Conservation (phyloP, 306 rosid genomes). For the Lablab purpureus region DNA sequence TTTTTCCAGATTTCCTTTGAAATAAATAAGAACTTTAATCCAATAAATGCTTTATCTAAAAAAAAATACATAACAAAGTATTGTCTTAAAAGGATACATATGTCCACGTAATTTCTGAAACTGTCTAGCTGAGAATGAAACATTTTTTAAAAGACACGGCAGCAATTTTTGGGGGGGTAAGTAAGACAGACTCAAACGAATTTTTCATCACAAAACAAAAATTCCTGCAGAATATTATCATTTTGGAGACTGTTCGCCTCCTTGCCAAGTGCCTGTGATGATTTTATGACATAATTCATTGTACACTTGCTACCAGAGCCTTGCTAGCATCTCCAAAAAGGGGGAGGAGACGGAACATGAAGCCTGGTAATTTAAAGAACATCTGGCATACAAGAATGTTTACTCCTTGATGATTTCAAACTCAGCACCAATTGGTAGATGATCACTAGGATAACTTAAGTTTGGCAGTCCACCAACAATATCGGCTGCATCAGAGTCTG, state of each 20-base stretch:
- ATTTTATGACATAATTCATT: constrained; percentile 33
- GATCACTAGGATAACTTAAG: constrained; percentile 82
- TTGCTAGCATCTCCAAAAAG: constrained; percentile 4
- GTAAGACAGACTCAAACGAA: constrained; percentile 21
- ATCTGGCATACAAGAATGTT: constrained; percentile 15
- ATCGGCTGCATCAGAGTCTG: constrained; percentile 65
- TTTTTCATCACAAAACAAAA: background rate
- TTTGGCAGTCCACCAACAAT: constrained; percentile 87
- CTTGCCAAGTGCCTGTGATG: background rate
- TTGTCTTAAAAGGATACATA: constrained; percentile 16
- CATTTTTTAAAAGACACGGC: background rate
- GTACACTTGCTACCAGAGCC: constrained; percentile 14
- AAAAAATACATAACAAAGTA: constrained; percentile 4
- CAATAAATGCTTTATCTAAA: background rate
- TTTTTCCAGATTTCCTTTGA: background rate
- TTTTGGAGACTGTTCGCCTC: constrained; percentile 29
- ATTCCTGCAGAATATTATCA: background rate
- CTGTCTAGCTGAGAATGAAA: constrained; percentile 2
- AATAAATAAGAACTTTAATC: constrained; percentile 30
- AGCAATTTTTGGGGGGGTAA: constrained; percentile 12
- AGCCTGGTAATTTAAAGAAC: constrained; percentile 39
- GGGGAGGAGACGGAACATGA: constrained; percentile 16
- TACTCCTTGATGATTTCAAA: constrained; percentile 68
- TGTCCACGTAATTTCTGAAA: background rate
- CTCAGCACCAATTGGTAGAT: constrained; percentile 87